These are phyloP conservation scores for Penicillium janthinellum DNA, from an alignment of 2,329 filamentous ascomycete genomes.

Conservation along the genomic window DNA sequence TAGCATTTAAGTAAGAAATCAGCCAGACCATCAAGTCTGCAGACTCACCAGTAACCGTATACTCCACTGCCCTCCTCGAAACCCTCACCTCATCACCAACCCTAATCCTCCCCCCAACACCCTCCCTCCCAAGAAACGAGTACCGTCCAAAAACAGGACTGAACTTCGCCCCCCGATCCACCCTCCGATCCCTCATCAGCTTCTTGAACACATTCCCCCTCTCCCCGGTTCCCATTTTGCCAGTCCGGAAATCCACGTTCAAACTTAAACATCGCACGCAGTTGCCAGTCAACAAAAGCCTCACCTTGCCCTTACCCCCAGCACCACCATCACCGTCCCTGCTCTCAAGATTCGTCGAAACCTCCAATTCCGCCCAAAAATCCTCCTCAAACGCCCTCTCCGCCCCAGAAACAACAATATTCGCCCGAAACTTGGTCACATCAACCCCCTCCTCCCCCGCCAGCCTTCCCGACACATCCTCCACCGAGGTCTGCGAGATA, in stretches of 20 bases:
- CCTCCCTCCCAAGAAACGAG: constrained; percentile 57
- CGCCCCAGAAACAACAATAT: constrained; percentile 67
- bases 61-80: constrained; percentile 52
- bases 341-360: no score
- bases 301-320: constrained; percentile 14
- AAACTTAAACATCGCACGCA: constrained; percentile 69
- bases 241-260: constrained; percentile 71
- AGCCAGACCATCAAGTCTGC: background rate
- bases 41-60: constrained; percentile 57
- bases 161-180: constrained; percentile 69
- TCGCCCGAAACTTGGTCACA: constrained; percentile 71
- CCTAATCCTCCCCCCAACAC: constrained; percentile 44
- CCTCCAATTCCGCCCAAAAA: constrained; percentile 66
- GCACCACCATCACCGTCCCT: no score
- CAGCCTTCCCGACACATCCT: constrained; percentile 63
- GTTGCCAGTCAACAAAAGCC: constrained; percentile 66
- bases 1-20: background rate
- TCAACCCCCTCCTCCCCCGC: constrained; percentile 56
- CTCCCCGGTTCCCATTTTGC: constrained; percentile 59
- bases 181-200: constrained; percentile 68
- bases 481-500: constrained; percentile 69
- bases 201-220: constrained; percentile 67
- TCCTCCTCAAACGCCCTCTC: constrained; percentile 66
- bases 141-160: constrained; percentile 74
- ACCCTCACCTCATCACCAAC: constrained; percentile 62